These are phyloP conservation scores for Schizophyllum commune DNA, from an alignment of 1,284 basidiomycete genomes.

Conservation along the genomic window DNA sequence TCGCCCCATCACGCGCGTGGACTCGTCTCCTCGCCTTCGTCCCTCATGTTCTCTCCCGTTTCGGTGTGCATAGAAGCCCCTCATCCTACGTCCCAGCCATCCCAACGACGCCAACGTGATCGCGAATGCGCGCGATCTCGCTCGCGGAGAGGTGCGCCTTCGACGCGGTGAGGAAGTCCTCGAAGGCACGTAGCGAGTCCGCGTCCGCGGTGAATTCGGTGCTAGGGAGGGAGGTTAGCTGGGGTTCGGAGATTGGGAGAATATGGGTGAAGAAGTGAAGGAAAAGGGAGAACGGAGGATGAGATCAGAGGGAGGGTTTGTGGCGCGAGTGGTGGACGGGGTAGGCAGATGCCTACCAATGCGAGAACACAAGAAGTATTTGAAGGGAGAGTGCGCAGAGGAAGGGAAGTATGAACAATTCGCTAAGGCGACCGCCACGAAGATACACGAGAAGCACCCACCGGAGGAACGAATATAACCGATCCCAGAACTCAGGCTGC, in stretches of 20 bases:
- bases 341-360: too few relatives aligned
- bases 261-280: not conserved
- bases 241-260: not conserved
- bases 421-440: too few relatives aligned
- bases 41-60: not conserved
- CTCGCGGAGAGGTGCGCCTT: slow-evolving; percentile 62
- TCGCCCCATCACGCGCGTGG: too few relatives aligned
- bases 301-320: not conserved
- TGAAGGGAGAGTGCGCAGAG: too few relatives aligned
- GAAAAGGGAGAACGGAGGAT: not conserved
- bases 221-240: slow-evolving; percentile 24
- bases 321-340: not conserved
- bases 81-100: slow-evolving; percentile 62
- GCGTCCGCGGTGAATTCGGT: slow-evolving; percentile 44
- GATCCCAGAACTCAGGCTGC: slow-evolving; percentile 71
- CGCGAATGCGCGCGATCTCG: slow-evolving; percentile 76
- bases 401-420: too few relatives aligned
- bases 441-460: slow-evolving; percentile 22
- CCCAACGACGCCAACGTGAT: slow-evolving; percentile 65
- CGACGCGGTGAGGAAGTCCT: slow-evolving; percentile 66
- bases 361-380: too few relatives aligned
- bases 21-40: too few relatives aligned
- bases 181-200: slow-evolving; percentile 59
- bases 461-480: slow-evolving; percentile 58
- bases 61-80: not conserved